Evolutionary conservation across 148 eudicot species (phyloP).

Genomic region (Rhododendron simsii): DNA sequence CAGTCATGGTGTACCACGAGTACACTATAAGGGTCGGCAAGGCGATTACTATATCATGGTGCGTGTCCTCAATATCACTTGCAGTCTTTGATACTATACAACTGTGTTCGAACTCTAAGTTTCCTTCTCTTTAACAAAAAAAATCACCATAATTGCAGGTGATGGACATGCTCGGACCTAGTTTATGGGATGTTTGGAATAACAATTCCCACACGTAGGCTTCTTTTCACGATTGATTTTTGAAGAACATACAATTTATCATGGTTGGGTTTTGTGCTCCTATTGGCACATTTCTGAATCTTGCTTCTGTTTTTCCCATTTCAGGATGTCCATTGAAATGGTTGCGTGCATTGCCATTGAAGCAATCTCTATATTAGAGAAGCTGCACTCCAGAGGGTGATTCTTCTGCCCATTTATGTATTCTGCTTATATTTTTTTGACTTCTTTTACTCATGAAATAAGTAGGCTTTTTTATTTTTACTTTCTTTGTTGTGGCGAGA

Average conservation of each 20-base stretch:
- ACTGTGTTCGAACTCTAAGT: neutral
- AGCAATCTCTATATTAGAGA: slow-evolving; percentile 87
- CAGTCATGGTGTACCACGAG: slow-evolving; percentile 89
- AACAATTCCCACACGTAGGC: slow-evolving; percentile 69
- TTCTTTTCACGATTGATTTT: neutral
- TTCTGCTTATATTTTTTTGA: neutral
- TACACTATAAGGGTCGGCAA: slow-evolving; percentile 79
- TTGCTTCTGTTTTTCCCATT: neutral
- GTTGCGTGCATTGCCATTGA: slow-evolving; percentile 96
- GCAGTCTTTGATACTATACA: neutral
- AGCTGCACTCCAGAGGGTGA: slow-evolving; percentile 91
- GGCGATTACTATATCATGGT: slow-evolving; percentile 88
- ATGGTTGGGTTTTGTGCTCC: neutral
- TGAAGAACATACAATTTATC: neutral
- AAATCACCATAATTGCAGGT: slow-evolving; percentile 43
- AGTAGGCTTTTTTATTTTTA: neutral
- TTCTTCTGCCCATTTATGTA: neutral
- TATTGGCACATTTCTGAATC: neutral
- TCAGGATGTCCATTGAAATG: slow-evolving; percentile 92
- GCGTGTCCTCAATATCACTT: slow-evolving; percentile 13
- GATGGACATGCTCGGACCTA: slow-evolving; percentile 98
- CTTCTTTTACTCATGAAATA: neutral
- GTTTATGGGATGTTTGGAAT: slow-evolving; percentile 98
- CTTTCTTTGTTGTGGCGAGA: neutral
- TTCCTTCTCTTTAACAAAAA: neutral